Base-by-base conservation (phyloP, 139 green algal species). In the Gonium pectorale region DNA sequence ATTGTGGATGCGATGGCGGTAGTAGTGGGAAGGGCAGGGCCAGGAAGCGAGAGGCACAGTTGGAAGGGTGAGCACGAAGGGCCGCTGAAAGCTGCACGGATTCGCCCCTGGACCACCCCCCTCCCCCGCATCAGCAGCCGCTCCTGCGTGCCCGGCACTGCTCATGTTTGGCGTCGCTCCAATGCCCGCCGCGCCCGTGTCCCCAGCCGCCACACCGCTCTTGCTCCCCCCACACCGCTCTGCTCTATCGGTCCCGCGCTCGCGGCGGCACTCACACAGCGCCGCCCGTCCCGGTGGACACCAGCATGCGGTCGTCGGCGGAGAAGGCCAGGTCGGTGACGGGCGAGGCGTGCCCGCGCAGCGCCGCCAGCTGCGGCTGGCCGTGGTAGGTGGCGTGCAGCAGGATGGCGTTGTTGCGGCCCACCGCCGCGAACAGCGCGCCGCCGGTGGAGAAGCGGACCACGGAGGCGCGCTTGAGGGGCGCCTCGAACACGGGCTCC, bases 401-500 rank as follows among this genome's bases (percentile, higher is more conserved):
- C 8, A 70, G 38, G 59, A 93, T 91, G 68, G 79, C 67, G 86
- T 93, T 93, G 84, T 35, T 86, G 59, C 87, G 79, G 5, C 90
- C 88, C 43, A 90, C 91, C 26, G 85, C 83, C 26, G 88, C 91
- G 41, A 95, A 90, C 37, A 90, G 33, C 31, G 80, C 79, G 5
- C 91, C 91, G 22, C 91, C 89, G 56, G 87, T 68, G 67, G 86
- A 92, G 87, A 88, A 93, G 60, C 79, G 80, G 2, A 86, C 87
- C 22, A 88, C n/a, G 71, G 78, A 80, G 79, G 86, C 90, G 43
- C 85, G 85, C 77, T 92, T 92, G 29, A 95, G 49, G 31, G 64
- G 71, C 8, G 89, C 86, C 70, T 92, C 87, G 0, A 72, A 63
- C 24, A 88, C 29, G 59, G 52, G 49, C 13, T 86, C 67, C 40